phyloP scores from a whole-genome alignment of 2,329 filamentous ascomycete genomes.

The Talaromyces verruculosus region DNA sequence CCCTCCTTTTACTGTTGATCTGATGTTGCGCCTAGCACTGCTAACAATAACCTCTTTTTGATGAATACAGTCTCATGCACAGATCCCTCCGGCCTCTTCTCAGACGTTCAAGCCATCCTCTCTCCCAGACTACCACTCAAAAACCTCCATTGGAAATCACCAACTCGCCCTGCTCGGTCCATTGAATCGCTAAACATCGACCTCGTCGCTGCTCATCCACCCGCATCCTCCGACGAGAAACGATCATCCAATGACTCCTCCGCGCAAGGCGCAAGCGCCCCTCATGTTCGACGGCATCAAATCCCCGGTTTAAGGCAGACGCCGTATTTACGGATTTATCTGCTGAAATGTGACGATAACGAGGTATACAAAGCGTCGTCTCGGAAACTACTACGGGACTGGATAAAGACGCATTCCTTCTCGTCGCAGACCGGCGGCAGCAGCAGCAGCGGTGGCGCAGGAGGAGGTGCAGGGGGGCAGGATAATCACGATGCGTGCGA shows the following conservation, averaged over 20 bases:
- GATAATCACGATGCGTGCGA: conserved; percentile 97
- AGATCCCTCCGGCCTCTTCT: conserved; percentile 87
- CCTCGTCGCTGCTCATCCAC: conserved; percentile 64
- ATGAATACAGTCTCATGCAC: conserved; percentile 78
- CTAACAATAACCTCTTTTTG: too few relatives aligned
- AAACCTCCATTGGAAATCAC: conserved; percentile 96
- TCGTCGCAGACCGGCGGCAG: conserved; percentile 47
- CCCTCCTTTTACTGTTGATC: not conserved
- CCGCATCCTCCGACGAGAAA: conserved; percentile 30
- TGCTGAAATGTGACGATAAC: conserved; percentile 92
- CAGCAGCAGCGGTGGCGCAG: conserved; percentile 2
- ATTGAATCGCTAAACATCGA: conserved; percentile 92
- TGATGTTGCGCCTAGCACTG: conserved; percentile 21
- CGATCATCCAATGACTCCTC: conserved; percentile 41
- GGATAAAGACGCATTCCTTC: conserved; percentile 77
- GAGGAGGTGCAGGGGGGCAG: conserved; percentile 62
- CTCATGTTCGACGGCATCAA: conserved; percentile 72
- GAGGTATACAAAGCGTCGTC: conserved; percentile 84
- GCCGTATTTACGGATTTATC: conserved; percentile 85
- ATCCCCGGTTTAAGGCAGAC: conserved; percentile 91
- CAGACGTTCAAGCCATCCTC: conserved; percentile 74
- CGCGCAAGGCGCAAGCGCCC: conserved; percentile 26
- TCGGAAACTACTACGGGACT: conserved; percentile 78
- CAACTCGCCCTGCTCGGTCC: conserved; percentile 83
- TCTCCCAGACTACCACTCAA: conserved; percentile 77